A percentile compares a stretch with the other conserved stretches of the same genome.
phyloP scores from a whole-genome alignment of 2,329 filamentous ascomycete genomes.

The Fusarium odoratissimum region DNA sequence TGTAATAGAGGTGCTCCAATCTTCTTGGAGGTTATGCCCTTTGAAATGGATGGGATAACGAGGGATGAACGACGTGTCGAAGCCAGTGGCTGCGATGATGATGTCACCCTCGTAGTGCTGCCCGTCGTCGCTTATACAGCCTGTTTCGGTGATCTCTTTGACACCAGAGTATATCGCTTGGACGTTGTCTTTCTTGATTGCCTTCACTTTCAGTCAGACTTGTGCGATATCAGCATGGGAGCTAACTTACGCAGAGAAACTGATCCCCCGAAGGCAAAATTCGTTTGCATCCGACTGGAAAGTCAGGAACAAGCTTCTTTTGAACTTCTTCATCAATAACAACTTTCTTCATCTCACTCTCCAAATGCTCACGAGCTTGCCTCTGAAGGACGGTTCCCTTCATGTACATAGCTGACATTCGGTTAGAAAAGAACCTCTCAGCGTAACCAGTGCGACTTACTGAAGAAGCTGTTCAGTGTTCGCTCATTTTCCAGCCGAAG shows the following conservation, averaged over 20 bases:
- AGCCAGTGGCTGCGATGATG: conserved; percentile 17
- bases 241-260: not conserved
- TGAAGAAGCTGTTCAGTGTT: conserved; percentile 20
- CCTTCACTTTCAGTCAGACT: not conserved
- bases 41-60: conserved; percentile 14
- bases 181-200: not conserved
- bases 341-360: conserved; percentile 12
- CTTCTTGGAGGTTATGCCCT: conserved; percentile 16
- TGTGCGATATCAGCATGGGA: rapidly evolving
- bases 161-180: conserved; percentile 6
- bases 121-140: conserved; percentile 5
- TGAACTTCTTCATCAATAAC: not conserved
- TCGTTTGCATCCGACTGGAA: conserved; percentile 11
- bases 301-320: conserved; percentile 8
- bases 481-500: conserved; percentile 8
- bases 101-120: conserved; percentile 1
- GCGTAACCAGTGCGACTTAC: not conserved
- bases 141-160: conserved; percentile 3
- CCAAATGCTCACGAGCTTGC: conserved; percentile 7
- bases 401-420: conserved; percentile 12
- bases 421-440: not conserved
- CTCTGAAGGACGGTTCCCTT: conserved; percentile 8
- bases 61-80: conserved; percentile 15
- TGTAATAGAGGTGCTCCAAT: conserved; percentile 6
- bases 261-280: conserved; percentile 21